Percentiles rank a stretch among this genome's conserved stretches.
Conservation (phyloP, 2,329 filamentous ascomycete genomes). For the Scedosporium aurantiacum region DNA sequence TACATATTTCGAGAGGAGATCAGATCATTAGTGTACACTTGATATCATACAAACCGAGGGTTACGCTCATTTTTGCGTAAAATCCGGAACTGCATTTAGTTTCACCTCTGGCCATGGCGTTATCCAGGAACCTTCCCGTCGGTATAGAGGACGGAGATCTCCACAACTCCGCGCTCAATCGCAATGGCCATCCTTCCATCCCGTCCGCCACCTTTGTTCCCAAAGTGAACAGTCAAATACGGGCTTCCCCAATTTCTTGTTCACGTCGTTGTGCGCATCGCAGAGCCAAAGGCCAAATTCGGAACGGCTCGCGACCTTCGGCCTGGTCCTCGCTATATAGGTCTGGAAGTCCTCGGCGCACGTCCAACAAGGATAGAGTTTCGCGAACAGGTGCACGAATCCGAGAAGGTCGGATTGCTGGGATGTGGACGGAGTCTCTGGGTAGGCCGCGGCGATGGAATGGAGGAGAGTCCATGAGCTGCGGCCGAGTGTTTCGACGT, state of each 20-base stretch:
- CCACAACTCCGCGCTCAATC: constrained; percentile 26
- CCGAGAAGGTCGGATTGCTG: constrained; percentile 67
- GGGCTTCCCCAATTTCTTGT: constrained; percentile 79
- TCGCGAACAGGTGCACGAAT: constrained; percentile 73
- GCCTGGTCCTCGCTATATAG: constrained; percentile 66
- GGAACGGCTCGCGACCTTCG: constrained; percentile 45
- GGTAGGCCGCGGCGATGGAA: constrained; percentile 81
- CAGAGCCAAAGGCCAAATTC: constrained; percentile 78
- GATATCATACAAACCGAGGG: no score
- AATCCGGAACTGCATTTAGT: no score
- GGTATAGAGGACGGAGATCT: not conserved
- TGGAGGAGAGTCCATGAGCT: constrained; percentile 91
- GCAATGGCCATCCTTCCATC: constrained; percentile 63
- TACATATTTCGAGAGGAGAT: no score
- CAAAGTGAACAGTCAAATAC: constrained; percentile 82
- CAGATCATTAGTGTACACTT: no score
- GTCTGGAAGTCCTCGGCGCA: constrained; percentile 84
- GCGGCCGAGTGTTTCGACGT: constrained; percentile 78
- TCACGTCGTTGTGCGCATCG: constrained; percentile 78
- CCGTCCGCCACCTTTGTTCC: constrained; percentile 91
- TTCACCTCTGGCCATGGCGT: no score
- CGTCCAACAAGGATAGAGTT: constrained; percentile 88
- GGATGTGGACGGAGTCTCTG: constrained; percentile 49
- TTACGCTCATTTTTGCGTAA: no score
- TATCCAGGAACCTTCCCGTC: no score